Conservation (phyloP, 306 rosid species). For the Phaseolus lunatus region DNA sequence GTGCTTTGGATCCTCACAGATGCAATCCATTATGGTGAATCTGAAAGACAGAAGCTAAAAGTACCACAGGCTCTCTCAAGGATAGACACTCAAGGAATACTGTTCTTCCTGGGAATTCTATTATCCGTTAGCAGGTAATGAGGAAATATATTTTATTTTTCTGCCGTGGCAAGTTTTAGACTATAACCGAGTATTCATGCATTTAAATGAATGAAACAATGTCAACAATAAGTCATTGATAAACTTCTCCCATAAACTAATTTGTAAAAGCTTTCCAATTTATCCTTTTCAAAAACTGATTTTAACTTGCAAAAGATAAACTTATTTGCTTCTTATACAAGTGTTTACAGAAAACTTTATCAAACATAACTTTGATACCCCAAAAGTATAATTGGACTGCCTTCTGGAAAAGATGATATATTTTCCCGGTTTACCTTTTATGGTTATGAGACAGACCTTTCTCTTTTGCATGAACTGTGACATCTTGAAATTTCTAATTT, state of each 20-base stretch:
- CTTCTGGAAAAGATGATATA: slow-evolving; percentile 3
- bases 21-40: slow-evolving; percentile 96
- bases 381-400: not conserved
- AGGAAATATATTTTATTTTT: not conserved
- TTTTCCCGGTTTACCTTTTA: not conserved
- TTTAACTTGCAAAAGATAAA: no score
- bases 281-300: not conserved
- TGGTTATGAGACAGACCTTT: not conserved
- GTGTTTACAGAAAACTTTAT: no score
- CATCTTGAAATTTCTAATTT: not conserved
- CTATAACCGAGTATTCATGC: not conserved
- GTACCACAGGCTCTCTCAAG: slow-evolving; percentile 96
- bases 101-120: slow-evolving; percentile 95
- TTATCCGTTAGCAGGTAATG: slow-evolving; percentile 89
- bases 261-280: no score
- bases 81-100: slow-evolving; percentile 92
- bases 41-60: slow-evolving; percentile 88
- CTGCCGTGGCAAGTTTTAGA: not conserved
- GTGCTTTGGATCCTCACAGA: slow-evolving; percentile 97
- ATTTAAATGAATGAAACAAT: not conserved
- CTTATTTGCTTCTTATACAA: no score
- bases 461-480: slow-evolving; percentile 21
- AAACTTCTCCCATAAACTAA: not conserved
- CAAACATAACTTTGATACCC: not conserved
- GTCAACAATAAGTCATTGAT: not conserved